Conservation (phyloP, 202 grass and related monocot genomes). For the Carex arenaria region DNA sequence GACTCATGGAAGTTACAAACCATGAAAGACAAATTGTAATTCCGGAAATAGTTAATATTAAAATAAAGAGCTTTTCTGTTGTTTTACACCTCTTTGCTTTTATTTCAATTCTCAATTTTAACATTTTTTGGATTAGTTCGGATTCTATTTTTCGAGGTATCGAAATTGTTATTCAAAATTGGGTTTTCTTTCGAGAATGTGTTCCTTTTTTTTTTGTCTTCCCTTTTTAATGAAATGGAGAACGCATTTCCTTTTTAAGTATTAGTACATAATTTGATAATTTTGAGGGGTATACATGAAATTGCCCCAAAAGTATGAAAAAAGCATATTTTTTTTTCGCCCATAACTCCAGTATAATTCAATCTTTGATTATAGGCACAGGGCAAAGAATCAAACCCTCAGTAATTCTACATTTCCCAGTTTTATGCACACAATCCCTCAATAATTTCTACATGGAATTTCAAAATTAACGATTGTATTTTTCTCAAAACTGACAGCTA, state of each 20-base stretch:
- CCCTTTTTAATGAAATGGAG: neutral
- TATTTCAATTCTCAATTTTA: neutral
- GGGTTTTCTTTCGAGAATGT: neutral
- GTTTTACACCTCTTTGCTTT: neutral
- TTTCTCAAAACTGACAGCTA: neutral
- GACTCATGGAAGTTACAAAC: conserved; percentile 3
- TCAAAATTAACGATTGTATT: neutral
- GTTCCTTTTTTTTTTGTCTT: neutral
- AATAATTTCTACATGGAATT: neutral
- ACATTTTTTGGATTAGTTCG: neutral
- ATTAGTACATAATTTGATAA: neutral
- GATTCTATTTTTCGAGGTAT: neutral
- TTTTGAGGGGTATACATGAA: no score
- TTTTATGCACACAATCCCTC: neutral
- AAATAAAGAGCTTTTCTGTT: conserved; percentile 5
- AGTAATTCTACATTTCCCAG: neutral
- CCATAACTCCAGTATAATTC: no score
- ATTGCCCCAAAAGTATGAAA: no score
- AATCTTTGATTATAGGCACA: neutral
- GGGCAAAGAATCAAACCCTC: neutral
- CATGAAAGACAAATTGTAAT: conserved; percentile 4
- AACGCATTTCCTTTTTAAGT: no score
- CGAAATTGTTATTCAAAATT: neutral
- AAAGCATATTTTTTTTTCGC: neutral
- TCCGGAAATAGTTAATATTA: neutral